phyloP scores from a whole-genome alignment of 2,329 filamentous ascomycete genomes.

The Lasiodiplodia theobromae region DNA sequence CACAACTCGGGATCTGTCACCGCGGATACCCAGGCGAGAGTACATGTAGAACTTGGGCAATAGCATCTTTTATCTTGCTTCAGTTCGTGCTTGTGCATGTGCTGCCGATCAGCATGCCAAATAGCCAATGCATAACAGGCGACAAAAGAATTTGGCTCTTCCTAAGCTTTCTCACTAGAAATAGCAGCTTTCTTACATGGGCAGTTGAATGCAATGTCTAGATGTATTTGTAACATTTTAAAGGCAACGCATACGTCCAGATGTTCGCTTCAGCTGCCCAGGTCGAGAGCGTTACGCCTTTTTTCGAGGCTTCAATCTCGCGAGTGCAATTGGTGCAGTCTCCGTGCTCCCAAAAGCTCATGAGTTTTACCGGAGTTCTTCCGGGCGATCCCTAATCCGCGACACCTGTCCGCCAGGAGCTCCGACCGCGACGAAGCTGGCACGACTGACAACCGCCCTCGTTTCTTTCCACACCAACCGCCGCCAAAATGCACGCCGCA shows the following conservation, averaged over 20 bases:
- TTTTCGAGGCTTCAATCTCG: no score
- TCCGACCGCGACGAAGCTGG: conserved; percentile 23
- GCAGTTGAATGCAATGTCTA: no score
- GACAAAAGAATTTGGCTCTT: no score
- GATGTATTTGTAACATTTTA: no score
- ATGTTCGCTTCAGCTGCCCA: no score
- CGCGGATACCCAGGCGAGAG: conserved; percentile 3
- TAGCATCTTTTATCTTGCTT: conserved; percentile 17
- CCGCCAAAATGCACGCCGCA: conserved; percentile 44
- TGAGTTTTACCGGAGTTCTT: neutral
- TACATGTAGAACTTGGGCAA: conserved; percentile 24
- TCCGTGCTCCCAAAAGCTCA: neutral
- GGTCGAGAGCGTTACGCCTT: no score
- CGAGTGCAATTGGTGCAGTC: neutral
- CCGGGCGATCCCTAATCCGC: conserved; percentile 17
- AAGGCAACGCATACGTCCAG: no score
- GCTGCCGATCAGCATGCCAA: no score
- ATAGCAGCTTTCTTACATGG: no score
- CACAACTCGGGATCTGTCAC: neutral
- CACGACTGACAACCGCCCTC: conserved; percentile 9
- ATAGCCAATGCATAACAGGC: no score
- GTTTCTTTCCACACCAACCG: conserved; percentile 4
- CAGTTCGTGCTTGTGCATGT: no score
- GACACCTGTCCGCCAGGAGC: conserved; percentile 28
- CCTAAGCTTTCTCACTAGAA: no score